Percentiles rank a stretch among this genome's conserved stretches.
Conservation (phyloP, 495 filamentous ascomycete species). For the Neurospora sp. region DNA sequence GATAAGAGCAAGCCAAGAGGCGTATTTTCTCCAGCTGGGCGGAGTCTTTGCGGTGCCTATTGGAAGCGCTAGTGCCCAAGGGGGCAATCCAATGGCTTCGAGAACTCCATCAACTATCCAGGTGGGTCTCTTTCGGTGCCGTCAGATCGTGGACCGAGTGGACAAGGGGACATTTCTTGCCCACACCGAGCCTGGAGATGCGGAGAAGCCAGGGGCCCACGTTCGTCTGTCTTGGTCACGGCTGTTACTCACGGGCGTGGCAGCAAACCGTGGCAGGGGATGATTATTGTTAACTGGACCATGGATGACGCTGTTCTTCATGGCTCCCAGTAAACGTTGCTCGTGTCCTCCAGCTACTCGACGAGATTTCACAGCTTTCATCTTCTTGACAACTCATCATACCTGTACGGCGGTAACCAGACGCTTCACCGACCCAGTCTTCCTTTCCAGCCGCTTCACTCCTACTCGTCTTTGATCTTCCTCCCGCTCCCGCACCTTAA, state of each 20-base stretch:
- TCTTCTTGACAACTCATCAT: conserved; percentile 1
- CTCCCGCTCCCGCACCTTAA: background rate
- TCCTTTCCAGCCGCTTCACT: background rate
- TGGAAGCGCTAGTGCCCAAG: conserved; percentile 3
- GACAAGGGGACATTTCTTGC: conserved; percentile 1
- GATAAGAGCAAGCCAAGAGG: background rate
- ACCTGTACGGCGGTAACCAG: background rate
- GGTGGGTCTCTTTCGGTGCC: background rate
- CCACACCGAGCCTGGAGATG: background rate
- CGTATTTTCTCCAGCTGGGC: background rate
- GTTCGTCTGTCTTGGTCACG: conserved; percentile 4
- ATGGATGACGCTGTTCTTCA: background rate
- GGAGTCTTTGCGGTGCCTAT: conserved; percentile 3
- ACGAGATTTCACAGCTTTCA: background rate
- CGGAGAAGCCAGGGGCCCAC: conserved; percentile 5
- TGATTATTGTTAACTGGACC: background rate
- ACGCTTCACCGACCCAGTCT: conserved; percentile 1
- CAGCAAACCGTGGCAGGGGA: background rate
- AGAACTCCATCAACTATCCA: conserved; percentile 3
- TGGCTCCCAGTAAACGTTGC: background rate
- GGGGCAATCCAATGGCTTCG: background rate
- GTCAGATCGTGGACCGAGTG: background rate
- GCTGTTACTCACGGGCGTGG: conserved; percentile 7
- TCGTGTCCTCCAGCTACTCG: background rate
- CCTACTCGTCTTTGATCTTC: background rate